These are phyloP conservation scores for Umbelopsis sp. DNA, from an alignment of 192 early-diverging fungal species.

Conservation along the genomic window DNA sequence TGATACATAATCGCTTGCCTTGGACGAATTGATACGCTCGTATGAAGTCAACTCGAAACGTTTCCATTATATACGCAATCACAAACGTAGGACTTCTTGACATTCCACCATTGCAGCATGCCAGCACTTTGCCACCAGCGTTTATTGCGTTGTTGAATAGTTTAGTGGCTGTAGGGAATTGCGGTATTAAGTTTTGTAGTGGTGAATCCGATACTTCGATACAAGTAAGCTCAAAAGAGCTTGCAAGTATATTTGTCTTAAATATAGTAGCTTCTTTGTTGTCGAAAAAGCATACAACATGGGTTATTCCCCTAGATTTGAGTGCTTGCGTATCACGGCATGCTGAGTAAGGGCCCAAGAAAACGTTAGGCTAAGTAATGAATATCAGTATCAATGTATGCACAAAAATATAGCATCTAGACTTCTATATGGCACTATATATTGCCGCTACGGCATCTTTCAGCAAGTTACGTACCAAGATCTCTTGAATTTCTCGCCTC, in stretches of 20 bases:
- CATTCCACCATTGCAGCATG: conserved; percentile 82
- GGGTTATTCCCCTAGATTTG: conserved; percentile 62
- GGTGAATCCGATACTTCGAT: conserved; percentile 81
- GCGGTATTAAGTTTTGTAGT: conserved; percentile 81
- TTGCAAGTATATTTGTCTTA: conserved; percentile 29
- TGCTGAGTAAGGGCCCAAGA: conserved; percentile 78
- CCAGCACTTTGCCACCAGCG: conserved; percentile 54
- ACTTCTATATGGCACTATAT: no score
- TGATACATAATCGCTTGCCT: conserved; percentile 84
- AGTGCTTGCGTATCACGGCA: conserved; percentile 63
- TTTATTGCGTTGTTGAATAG: conserved; percentile 57
- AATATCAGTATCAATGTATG: neutral
- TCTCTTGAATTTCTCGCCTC: conserved; percentile 81
- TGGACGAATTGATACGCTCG: conserved; percentile 85
- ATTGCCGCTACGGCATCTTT: no score
- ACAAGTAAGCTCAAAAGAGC: conserved; percentile 61
- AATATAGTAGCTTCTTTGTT: conserved; percentile 65
- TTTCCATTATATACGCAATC: conserved; percentile 88
- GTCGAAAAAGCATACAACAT: conserved; percentile 80
- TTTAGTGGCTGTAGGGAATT: conserved; percentile 64
- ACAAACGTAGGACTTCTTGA: conserved; percentile 85
- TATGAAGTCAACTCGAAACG: conserved; percentile 61
- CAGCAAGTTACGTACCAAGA: conserved; percentile 43
- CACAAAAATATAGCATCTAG: neutral
- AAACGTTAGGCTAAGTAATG: conserved; percentile 53